Conservation (phyloP, 169 alveolate genomes). For the Plasmodium relictum region DNA sequence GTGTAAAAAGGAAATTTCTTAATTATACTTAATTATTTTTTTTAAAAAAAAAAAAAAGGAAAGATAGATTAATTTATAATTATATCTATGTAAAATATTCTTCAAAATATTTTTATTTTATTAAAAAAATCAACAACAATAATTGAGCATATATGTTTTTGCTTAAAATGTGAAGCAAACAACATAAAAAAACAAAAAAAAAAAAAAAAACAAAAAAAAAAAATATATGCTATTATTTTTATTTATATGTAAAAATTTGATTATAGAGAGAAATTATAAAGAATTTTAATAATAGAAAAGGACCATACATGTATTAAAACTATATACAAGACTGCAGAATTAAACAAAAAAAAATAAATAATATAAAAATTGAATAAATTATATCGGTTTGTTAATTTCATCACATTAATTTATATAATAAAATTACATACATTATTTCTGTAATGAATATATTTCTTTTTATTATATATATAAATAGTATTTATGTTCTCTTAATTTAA, state of each 20-base stretch:
- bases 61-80: neutral
- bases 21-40: constrained; percentile 8
- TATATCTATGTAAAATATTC: neutral
- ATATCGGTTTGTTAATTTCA: too few species aligned
- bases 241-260: neutral
- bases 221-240: constrained; percentile 6
- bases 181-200: neutral
- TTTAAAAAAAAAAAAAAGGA: constrained; percentile 16
- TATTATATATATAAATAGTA: neutral
- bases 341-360: neutral
- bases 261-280: constrained; percentile 7
- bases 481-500: constrained; percentile 14
- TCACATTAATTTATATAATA: too few species aligned
- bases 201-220: constrained; percentile 15
- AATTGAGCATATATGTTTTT: constrained; percentile 7
- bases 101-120: constrained; percentile 23
- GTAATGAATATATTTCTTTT: neutral
- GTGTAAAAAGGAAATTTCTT: neutral
- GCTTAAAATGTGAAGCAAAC: constrained; percentile 3
- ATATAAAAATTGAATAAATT: neutral
- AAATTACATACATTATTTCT: too few species aligned
- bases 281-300: constrained; percentile 14
- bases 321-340: neutral
- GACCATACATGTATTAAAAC: neutral
- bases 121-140: constrained; percentile 24